Base-by-base conservation (phyloP, 2,329 filamentous ascomycete species). In the Penicillium sp. region DNA sequence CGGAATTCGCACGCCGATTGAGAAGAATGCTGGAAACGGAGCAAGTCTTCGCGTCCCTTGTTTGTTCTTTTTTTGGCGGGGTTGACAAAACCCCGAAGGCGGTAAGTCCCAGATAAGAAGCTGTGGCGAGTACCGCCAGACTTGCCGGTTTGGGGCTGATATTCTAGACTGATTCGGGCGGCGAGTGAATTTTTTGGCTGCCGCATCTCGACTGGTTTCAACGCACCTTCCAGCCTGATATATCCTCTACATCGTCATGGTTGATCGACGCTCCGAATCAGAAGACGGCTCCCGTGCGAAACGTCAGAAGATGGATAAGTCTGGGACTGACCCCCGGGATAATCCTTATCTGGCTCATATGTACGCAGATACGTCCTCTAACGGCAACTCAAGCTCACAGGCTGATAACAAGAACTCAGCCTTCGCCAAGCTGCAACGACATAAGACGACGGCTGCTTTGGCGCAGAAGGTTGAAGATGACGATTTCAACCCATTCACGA, bases 341-440 rank as follows among this genome's bases (percentile, higher is more conserved):
- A 98, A 98, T 76, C 92, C 91, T 1, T 98, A 99, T 82, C 88
- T 99, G 65, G 91, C 93, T 60, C 95, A 99, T 79, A 90, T 91
- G 87, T 88, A 94, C 78, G 84, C 89, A 66, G 80, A 85, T 64
- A 75, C 81, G 77, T 68, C 77, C 67, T 66, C 69, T 61, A 71
- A 76, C 67, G 72, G 73, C 71, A 64, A 53, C 57, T 63, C 67
- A 30, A 59, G 66, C 50, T 62, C 63, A 58, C 63, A 64, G 67
- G 59, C 61, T 59, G 66, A 69, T 64, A 64, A 73, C 67, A 60
- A 70, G 58, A 75, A 78, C 56, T 84, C 85, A 30, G 81, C 84
- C 52, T 82, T 96, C 60, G 83, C 84, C 47, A 83, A 85, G 62
- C 88, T 97, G 79, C 87, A 86, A 77, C 88, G 91, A 67, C 93